Evolutionary conservation across 331 rosid species (phyloP).

Genomic region (Acacia pycnantha): DNA sequence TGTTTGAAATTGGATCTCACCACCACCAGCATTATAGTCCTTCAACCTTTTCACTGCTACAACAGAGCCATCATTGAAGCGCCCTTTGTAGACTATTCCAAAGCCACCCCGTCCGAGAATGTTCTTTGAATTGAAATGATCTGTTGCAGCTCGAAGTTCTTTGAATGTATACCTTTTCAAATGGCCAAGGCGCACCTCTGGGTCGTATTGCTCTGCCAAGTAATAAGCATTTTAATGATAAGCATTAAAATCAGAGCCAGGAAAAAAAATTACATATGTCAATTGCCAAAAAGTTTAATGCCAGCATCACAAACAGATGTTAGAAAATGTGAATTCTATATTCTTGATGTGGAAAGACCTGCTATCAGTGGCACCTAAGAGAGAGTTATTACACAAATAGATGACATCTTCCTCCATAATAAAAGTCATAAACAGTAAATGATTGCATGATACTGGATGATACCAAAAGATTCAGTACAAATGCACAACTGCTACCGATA

Average conservation of each 20-base stretch:
- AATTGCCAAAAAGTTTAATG: background rate
- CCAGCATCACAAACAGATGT: background rate
- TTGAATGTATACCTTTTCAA: slow-evolving; percentile 65
- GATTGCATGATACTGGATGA: background rate
- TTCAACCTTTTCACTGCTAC: slow-evolving; percentile 95
- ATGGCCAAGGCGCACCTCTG: slow-evolving; percentile 70
- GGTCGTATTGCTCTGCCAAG: slow-evolving; percentile 69
- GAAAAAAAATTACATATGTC: background rate
- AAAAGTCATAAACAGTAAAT: background rate
- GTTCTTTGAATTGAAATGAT: slow-evolving; percentile 71
- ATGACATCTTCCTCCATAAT: background rate
- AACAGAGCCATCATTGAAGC: slow-evolving; percentile 77
- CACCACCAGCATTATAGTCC: slow-evolving; percentile 90
- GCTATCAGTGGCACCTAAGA: background rate
- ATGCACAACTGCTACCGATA: background rate
- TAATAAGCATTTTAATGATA: background rate
- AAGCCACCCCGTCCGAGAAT: slow-evolving; percentile 77
- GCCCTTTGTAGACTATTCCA: slow-evolving; percentile 89
- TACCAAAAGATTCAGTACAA: background rate
- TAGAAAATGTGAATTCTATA: background rate
- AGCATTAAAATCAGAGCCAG: background rate
- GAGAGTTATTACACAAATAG: background rate
- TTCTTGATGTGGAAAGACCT: background rate
- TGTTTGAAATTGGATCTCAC: slow-evolving; percentile 98
- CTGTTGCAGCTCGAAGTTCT: slow-evolving; percentile 69